Evolutionary conservation across 1,139 yeast species (phyloP), one percentile per base, ranked within the genome.

Genomic region (Ashbya aceris): DNA sequence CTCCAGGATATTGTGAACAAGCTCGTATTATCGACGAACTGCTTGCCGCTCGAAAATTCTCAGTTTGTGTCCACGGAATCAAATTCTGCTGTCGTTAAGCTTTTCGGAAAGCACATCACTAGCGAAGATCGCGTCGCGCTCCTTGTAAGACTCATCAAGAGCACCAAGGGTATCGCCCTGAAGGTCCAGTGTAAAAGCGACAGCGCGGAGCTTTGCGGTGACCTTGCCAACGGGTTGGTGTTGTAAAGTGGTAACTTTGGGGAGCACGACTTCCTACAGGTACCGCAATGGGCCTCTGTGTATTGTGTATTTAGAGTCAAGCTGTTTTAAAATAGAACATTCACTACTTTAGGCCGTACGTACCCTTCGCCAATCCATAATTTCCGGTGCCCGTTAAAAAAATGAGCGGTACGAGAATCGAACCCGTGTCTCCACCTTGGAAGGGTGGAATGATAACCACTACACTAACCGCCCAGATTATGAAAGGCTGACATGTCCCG

Each of bases 171-270:
- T 46, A 79, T 85, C 44, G 85, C 89, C 51, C 78, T 91, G 59
- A 87, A 85, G 68, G 73, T 83, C 42, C 73, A 75, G 50, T 83
- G 81, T 30, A 81, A 80, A 60, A 70, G 85, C 39, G 91, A 83
- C 49, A 72, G 71, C 49, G 74, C 70, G 27, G 65, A 65, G 40
- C 60, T 77, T 40, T 64, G 72, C 42, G 67, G 68, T 39, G 64
- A 71, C 48, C 68, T 77, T 40, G 67, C 72, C 36, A 71, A 71
- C 45, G 71, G 76, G 39, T 48, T 60, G 40, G 52, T 58, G 46
- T 57, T 34, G 37, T 34, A 14, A 33, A 34, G 9, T 17, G 23
- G 23, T 17, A 17, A 17, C 23, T 6, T 17, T 17, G 6, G 23
- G 23, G 6, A 17, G 23, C 23, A 17, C 23, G 6, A 17, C 23